Conservation (phyloP, 139 green algal species). For the Chlamydomonas eustigma region DNA sequence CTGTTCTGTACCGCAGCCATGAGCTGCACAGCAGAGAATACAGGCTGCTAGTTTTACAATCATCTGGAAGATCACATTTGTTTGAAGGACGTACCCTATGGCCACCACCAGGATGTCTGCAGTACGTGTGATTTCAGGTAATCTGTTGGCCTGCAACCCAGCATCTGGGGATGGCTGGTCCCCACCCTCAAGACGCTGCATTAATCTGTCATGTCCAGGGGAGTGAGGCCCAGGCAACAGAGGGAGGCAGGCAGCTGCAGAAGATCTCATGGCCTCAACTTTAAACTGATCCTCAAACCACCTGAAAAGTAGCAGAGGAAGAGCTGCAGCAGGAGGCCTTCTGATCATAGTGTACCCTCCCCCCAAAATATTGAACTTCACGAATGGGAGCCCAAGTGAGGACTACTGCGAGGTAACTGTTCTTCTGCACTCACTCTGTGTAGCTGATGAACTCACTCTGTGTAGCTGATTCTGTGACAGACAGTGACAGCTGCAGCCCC, state of each 20-base stretch:
- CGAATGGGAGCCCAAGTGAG: too few species aligned
- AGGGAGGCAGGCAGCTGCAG: slow-evolving; percentile 41
- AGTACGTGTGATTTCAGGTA: slow-evolving; percentile 50
- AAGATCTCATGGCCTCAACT: slow-evolving; percentile 22
- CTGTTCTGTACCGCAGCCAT: too few species aligned
- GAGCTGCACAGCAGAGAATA: too few species aligned
- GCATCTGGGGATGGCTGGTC: neutral
- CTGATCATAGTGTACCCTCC: too few species aligned
- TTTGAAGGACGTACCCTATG: slow-evolving; percentile 41
- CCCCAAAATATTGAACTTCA: too few species aligned
- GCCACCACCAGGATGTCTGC: slow-evolving; percentile 80
- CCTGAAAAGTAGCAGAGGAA: too few species aligned
- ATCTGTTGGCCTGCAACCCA: slow-evolving; percentile 26
- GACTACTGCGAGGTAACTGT: too few species aligned
- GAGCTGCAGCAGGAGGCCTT: too few species aligned
- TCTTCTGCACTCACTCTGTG: too few species aligned
- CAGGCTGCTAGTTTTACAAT: too few species aligned
- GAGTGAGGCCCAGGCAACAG: slow-evolving; percentile 33
- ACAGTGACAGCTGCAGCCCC: slow-evolving; percentile 73
- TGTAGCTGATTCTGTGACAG: slow-evolving; percentile 53
- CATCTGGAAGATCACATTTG: too few species aligned
- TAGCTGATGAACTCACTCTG: slow-evolving; percentile 19
- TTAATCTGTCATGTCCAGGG: too few species aligned
- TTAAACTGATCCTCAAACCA: slow-evolving; percentile 27
- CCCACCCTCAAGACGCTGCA: neutral